A percentile compares a stretch with the other conserved stretches of the same genome.
These are phyloP conservation scores for Acanthamoeba divionensis DNA, from an alignment of 208 protist genomes.

Conservation along the genomic window DNA sequence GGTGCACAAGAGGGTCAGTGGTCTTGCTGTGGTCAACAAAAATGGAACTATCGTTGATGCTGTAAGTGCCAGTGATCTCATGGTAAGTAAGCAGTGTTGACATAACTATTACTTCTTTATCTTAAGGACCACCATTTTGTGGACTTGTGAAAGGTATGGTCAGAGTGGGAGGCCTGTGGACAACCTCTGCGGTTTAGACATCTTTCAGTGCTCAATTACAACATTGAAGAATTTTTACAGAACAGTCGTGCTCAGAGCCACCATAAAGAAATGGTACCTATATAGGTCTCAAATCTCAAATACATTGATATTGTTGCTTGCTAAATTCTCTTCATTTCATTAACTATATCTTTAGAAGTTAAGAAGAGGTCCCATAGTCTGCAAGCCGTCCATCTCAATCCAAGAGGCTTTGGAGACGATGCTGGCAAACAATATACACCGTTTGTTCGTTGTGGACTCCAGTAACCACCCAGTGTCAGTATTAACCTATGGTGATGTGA, in stretches of 20 bases:
- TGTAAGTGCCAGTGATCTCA: not conserved
- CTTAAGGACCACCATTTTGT: not conserved
- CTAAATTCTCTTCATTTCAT: no score
- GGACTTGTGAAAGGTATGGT: not conserved
- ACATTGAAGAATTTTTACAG: not conserved
- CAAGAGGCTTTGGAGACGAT: not conserved
- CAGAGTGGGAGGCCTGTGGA: not conserved
- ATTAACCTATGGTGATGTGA: conserved; percentile 5
- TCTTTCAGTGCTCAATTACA: not conserved
- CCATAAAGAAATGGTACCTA: no score
- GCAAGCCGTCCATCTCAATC: not conserved
- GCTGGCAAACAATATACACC: conserved; percentile 25
- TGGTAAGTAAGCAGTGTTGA: not conserved
- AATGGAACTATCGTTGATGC: not conserved
- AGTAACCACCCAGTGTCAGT: not conserved
- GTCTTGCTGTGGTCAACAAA: not conserved
- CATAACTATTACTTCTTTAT: not conserved
- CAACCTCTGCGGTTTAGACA: not conserved
- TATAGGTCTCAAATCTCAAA: no score
- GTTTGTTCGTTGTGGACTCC: not conserved
- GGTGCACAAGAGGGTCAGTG: not conserved
- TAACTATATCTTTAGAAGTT: no score
- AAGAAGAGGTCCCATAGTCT: not conserved
- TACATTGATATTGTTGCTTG: no score
- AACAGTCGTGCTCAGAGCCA: not conserved